These are phyloP conservation scores for Mycena venus DNA, from an alignment of 768 basidiomycete species.

Conservation along the genomic window DNA sequence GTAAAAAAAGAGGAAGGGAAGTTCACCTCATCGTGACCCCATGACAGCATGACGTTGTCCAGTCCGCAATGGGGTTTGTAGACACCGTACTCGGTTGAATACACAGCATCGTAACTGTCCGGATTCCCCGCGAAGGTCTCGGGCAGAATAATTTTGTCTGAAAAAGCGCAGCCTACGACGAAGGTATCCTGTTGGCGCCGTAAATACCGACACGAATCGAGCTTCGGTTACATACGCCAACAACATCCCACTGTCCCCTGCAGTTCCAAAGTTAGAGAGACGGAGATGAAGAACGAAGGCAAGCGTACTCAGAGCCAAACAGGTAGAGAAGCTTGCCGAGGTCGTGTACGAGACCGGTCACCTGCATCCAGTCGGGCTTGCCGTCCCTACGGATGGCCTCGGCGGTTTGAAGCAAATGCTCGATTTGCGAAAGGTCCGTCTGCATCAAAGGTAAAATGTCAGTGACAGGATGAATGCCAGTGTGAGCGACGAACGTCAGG, in stretches of 20 bases:
- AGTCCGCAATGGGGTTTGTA: conserved; percentile 86
- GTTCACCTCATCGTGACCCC: conserved; percentile 70
- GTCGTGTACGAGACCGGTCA: conserved; percentile 75
- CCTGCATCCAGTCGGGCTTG: conserved; percentile 94
- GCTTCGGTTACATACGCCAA: conserved; percentile 71
- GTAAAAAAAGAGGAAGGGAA: not conserved
- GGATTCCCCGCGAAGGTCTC: conserved; percentile 70
- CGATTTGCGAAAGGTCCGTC: conserved; percentile 87
- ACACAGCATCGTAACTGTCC: conserved; percentile 64
- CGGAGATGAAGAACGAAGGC: not conserved
- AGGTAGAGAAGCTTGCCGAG: conserved; percentile 86
- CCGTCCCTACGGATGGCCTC: conserved; percentile 89
- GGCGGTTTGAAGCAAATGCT: conserved; percentile 92
- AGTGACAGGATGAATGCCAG: not conserved
- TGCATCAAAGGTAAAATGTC: conserved; percentile 38
- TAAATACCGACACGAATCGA: not conserved
- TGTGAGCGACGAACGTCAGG: conserved; percentile 72
- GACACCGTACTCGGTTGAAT: conserved; percentile 76
- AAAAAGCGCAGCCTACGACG: conserved; percentile 86
- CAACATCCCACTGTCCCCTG: conserved; percentile 92
- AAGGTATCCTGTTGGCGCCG: conserved; percentile 69
- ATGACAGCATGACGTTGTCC: conserved; percentile 78
- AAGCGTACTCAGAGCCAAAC: conserved; percentile 72
- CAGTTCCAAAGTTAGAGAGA: not conserved
- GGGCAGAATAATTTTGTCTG: conserved; percentile 83